A percentile compares a stretch with the other conserved stretches of the same genome.
These are phyloP conservation scores for Colletotrichum horii DNA, from an alignment of 2,329 filamentous ascomycete genomes.

Conservation along the genomic window DNA sequence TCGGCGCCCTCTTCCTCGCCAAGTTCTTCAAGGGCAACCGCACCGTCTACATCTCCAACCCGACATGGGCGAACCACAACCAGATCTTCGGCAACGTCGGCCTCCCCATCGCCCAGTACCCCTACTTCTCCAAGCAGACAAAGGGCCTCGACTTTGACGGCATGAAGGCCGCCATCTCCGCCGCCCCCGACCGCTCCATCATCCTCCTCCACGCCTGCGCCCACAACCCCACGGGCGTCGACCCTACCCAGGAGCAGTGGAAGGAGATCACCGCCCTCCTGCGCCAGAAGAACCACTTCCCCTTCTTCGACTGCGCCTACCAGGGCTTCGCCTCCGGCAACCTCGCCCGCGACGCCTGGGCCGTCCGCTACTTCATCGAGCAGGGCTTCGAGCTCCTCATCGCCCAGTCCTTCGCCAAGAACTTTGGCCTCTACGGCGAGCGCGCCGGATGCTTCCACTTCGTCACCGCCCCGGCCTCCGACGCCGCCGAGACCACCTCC, in stretches of 20 bases:
- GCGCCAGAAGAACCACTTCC: slow-evolving; percentile 82
- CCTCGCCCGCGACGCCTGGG: slow-evolving; percentile 82
- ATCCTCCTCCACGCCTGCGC: slow-evolving; percentile 94
- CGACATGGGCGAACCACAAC: slow-evolving; percentile 98
- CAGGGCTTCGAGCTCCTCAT: slow-evolving; percentile 89
- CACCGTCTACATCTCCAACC: slow-evolving; percentile 88
- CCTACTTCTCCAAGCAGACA: slow-evolving; percentile 90
- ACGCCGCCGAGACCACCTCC: slow-evolving; percentile 63
- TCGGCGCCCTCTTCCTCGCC: slow-evolving; percentile 91
- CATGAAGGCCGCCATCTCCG: slow-evolving; percentile 75
- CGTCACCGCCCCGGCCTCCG: slow-evolving; percentile 74
- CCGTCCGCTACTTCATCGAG: slow-evolving; percentile 93
- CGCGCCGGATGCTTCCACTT: slow-evolving; percentile 96
- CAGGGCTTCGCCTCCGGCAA: slow-evolving; percentile 97
- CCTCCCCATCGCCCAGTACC: slow-evolving; percentile 80
- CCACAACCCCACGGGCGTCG: slow-evolving; percentile 97
- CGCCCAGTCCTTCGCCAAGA: slow-evolving; percentile 96
- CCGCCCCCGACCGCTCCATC: slow-evolving; percentile 80
- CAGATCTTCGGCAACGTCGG: slow-evolving; percentile 96
- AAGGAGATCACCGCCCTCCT: slow-evolving; percentile 83
- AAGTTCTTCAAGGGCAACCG: slow-evolving; percentile 84
- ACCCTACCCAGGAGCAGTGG: slow-evolving; percentile 94
- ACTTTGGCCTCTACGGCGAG: slow-evolving; percentile 96
- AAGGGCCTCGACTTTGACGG: slow-evolving; percentile 92
- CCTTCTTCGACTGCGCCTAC: slow-evolving; percentile 98